Evolutionary conservation across 2,329 filamentous ascomycete species (phyloP).

Genomic region (Fusarium sp.): DNA sequence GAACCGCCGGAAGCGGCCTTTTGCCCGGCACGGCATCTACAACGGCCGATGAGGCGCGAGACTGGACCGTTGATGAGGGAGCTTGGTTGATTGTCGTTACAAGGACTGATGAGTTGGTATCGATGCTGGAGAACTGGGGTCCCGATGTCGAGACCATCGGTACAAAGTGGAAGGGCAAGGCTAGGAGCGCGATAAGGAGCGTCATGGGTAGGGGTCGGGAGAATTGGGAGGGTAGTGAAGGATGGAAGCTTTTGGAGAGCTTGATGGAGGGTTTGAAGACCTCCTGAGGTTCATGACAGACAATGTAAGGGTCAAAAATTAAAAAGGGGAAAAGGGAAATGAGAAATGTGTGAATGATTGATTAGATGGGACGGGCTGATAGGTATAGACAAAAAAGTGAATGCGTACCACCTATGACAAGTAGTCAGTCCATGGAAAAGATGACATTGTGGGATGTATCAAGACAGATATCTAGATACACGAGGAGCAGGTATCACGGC

Average conservation of each 20-base stretch:
- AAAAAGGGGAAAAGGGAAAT: conserved; percentile 6
- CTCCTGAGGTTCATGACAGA: conserved; percentile 13
- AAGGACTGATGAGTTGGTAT: conserved; percentile 81
- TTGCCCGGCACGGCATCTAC: conserved; percentile 54
- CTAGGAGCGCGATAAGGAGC: conserved; percentile 80
- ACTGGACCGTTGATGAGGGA: conserved; percentile 61
- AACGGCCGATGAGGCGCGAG: conserved; percentile 33
- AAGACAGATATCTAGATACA: not conserved
- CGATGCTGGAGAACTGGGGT: conserved; percentile 82
- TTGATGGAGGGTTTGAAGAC: conserved; percentile 63
- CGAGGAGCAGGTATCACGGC: not conserved
- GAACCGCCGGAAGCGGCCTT: conserved; percentile 58
- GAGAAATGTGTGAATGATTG: conserved; percentile 12
- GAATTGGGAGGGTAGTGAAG: conserved; percentile 78
- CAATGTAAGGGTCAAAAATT: not conserved
- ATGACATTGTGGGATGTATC: not conserved
- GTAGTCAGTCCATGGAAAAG: not conserved
- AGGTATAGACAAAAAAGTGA: conserved; percentile 23
- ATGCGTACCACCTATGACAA: not conserved
- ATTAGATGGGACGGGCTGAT: conserved; percentile 2
- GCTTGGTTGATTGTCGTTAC: conserved; percentile 77
- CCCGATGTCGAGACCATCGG: conserved; percentile 71
- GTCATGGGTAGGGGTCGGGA: conserved; percentile 84
- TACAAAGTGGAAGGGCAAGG: conserved; percentile 86
- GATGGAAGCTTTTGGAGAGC: conserved; percentile 68